These are phyloP conservation scores for Pisolithus thermaeus DNA, from an alignment of 1,284 basidiomycete genomes.

Conservation along the genomic window DNA sequence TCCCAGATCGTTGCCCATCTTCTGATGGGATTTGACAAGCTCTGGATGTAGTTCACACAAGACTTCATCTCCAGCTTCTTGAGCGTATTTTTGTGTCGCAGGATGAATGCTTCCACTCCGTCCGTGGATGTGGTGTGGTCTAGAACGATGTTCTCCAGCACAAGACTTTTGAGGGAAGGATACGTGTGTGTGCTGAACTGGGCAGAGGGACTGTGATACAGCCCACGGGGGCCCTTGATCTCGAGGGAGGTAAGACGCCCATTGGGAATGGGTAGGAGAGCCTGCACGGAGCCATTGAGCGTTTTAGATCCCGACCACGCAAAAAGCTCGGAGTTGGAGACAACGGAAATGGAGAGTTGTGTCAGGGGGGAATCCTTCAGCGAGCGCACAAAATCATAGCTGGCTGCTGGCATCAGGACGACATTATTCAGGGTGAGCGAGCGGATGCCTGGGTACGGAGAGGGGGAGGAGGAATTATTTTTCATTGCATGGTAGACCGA, in stretches of 20 bases:
- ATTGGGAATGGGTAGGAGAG: conserved; percentile 21
- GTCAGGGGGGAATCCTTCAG: conserved; percentile 22
- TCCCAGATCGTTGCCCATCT: conserved; percentile 26
- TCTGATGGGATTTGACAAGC: conserved; percentile 10
- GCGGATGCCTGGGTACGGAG: conserved; percentile 7
- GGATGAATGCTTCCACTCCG: conserved; percentile 25
- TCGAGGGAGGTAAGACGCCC: conserved; percentile 11
- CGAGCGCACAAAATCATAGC: conserved; percentile 25
- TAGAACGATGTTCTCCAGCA: conserved; percentile 28
- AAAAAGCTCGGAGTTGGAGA: conserved; percentile 26
- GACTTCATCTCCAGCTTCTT: conserved; percentile 19
- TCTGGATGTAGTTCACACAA: conserved; percentile 22
- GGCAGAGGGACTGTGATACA: conserved; percentile 23
- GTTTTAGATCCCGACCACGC: conserved; percentile 28
- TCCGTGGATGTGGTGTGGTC: conserved; percentile 15
- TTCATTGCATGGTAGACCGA: conserved; percentile 21
- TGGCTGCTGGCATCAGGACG: conserved; percentile 17
- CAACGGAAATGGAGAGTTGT: conserved; percentile 25
- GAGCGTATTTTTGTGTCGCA: conserved; percentile 24
- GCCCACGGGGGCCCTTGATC: conserved; percentile 22
- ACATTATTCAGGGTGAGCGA: conserved; percentile 25
- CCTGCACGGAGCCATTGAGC: conserved; percentile 20
- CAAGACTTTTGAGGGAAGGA: conserved; percentile 22
- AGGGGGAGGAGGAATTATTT: conserved; percentile 5
- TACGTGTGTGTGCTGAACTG: conserved; percentile 18